Evolutionary conservation across 805 yeast species (phyloP).

Genomic region (Yamadazyma ubonensis): DNA sequence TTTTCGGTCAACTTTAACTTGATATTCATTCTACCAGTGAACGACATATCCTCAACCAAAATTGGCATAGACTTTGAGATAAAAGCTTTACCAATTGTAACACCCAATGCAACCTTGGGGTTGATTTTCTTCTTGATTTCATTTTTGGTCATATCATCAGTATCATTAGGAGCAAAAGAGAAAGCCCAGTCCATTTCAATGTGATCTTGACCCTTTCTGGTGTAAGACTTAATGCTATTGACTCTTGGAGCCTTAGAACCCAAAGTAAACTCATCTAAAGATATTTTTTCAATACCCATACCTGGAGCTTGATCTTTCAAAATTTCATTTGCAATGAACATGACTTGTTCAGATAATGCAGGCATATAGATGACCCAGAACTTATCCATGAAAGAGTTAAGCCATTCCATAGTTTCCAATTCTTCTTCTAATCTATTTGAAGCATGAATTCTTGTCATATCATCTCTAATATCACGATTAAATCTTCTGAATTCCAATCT

Average conservation of each 20-base stretch:
- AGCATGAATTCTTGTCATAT: conserved; percentile 64
- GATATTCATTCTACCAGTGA: conserved; percentile 65
- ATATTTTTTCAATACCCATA: conserved; percentile 71
- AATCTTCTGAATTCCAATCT: conserved; percentile 74
- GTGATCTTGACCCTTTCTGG: conserved; percentile 62
- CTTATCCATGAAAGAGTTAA: conserved; percentile 71
- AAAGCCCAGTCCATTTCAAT: conserved; percentile 86
- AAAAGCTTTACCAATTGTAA: conserved; percentile 77
- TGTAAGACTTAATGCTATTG: conserved; percentile 68
- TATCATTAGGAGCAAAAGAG: conserved; percentile 77
- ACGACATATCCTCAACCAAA: conserved; percentile 76
- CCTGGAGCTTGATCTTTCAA: conserved; percentile 77
- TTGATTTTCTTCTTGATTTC: conserved; percentile 68
- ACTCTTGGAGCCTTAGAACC: conserved; percentile 81
- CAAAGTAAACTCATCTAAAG: conserved; percentile 73
- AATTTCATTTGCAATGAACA: conserved; percentile 63
- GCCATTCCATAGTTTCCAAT: conserved; percentile 78
- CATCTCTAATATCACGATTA: conserved; percentile 72
- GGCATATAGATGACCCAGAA: conserved; percentile 92
- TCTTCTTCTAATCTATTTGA: conserved; percentile 60
- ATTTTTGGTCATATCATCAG: conserved; percentile 78
- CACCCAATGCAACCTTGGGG: conserved; percentile 80
- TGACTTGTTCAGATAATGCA: conserved; percentile 72
- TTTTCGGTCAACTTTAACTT: conserved; percentile 58
- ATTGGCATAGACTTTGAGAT: conserved; percentile 76